These are phyloP conservation scores for Cryptosporidium viatorum DNA, from an alignment of 169 alveolate genomes.

Conservation along the genomic window DNA sequence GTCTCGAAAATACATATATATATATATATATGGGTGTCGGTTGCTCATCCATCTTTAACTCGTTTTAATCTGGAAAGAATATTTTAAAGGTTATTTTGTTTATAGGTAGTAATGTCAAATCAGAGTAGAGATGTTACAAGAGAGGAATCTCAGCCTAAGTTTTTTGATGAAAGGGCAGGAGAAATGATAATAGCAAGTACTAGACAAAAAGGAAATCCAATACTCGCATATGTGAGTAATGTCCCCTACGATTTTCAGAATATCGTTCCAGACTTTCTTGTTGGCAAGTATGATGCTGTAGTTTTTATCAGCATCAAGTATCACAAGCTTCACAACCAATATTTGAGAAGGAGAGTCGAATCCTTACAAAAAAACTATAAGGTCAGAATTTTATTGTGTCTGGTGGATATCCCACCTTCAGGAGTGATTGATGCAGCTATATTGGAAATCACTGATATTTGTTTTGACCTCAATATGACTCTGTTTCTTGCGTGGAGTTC, in stretches of 20 bases:
- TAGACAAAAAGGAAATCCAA: conserved; percentile 77
- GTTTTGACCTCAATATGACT: conserved; percentile 63
- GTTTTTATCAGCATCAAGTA: conserved; percentile 74
- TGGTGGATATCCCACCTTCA: conserved; percentile 67
- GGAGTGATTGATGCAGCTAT: conserved; percentile 54
- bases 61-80: background rate
- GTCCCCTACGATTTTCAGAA: conserved; percentile 65
- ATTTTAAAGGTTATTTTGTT: background rate
- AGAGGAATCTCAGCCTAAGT: conserved; percentile 2
- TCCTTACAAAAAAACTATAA: conserved; percentile 74
- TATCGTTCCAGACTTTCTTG: conserved; percentile 78
- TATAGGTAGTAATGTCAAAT: background rate
- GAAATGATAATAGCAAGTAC: conserved; percentile 73
- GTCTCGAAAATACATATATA: too few relatives aligned
- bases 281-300: conserved; percentile 77
- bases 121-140: background rate
- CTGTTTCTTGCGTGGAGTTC: conserved; percentile 57
- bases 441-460: conserved; percentile 44
- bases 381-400: conserved; percentile 57
- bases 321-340: conserved; percentile 77
- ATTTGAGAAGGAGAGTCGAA: conserved; percentile 70
- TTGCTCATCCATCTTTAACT: background rate
- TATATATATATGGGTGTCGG: background rate
- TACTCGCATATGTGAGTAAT: conserved; percentile 43
- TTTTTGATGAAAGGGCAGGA: conserved; percentile 36